Base-by-base conservation (phyloP, 768 basidiomycete genomes). In the Auriscalpium microsporum region DNA sequence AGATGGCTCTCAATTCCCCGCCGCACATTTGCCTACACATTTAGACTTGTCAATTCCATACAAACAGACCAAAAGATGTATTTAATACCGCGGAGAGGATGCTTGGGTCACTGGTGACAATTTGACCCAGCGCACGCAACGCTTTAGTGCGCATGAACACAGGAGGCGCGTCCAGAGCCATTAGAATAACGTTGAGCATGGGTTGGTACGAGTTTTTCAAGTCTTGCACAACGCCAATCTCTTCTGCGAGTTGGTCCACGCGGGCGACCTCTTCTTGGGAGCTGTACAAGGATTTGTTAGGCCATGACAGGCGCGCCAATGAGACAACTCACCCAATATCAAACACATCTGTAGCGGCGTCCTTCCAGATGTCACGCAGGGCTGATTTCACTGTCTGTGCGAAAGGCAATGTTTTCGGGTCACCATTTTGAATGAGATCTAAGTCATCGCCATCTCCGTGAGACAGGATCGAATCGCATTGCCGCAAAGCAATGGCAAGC, bases 71-170 rank as follows among this genome's bases (percentile, higher is more conserved):
- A 10, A 17, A 17, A 46, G 50, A 11, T 40, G 19, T 48, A 34
- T 8, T 4, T 75, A 84, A 50, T 59, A 94, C 91, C 37, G 81
- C 74, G 1, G 82, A 78, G 23, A 99, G 76, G 17, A 96, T 84
- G 13, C 79, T 82, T 0, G 94, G 83, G 69, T 98, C 96, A 57
- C 87, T 88, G 0, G 84, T 90, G 36, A 98, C 82, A 48, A 98
- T 88, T 64, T 91, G 84, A 4, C 93, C 90, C 4, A 98, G 75
- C 0, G 91, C 94, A 52, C 88, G 80, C 34, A 99, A 73, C 0
- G 95, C 95, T 68, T 98, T 98, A 0, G 94, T 94, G 35, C 96
- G 83, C 77, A 95, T 89, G 63, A 90, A 92, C 28, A 98, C 93
- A 4, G 85, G 81, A 4, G 89, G 80, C 0, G 90, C 88, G 63